Evolutionary conservation across 768 basidiomycete genomes (phyloP).

Genomic region (Hericium erinaceus): DNA sequence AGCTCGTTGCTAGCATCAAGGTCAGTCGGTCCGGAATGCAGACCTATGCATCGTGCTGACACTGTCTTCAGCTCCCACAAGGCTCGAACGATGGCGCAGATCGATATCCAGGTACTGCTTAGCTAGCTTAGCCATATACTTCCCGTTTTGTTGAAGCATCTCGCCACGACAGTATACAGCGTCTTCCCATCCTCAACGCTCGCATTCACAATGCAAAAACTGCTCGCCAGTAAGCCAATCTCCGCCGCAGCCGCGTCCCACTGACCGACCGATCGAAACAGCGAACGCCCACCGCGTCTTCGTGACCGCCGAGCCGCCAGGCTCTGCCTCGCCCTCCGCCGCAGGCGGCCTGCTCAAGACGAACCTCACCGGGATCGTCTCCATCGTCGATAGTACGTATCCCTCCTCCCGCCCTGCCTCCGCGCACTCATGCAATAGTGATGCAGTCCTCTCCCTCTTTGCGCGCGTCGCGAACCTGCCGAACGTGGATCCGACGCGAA

Average conservation of each 20-base stretch:
- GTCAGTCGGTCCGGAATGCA: slow-evolving; percentile 22
- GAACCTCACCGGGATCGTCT: slow-evolving; percentile 66
- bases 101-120: slow-evolving; percentile 55
- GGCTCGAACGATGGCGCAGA: slow-evolving; percentile 77
- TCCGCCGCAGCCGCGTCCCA: neutral
- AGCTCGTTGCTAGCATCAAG: slow-evolving; percentile 68
- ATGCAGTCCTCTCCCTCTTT: slow-evolving; percentile 66
- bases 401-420: neutral
- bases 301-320: slow-evolving; percentile 52
- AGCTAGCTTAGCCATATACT: neutral
- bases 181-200: slow-evolving; percentile 57
- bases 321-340: slow-evolving; percentile 39
- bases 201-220: slow-evolving; percentile 66
- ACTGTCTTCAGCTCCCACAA: slow-evolving; percentile 39
- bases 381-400: slow-evolving; percentile 67
- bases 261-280: slow-evolving; percentile 21
- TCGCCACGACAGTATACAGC: slow-evolving; percentile 50
- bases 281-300: slow-evolving; percentile 77
- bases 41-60: too few relatives aligned
- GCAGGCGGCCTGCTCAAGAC: slow-evolving; percentile 27
- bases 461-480: slow-evolving; percentile 65
- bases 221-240: slow-evolving; percentile 62
- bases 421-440: neutral
- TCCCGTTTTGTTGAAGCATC: neutral
- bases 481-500: slow-evolving; percentile 66